Evolutionary conservation across 768 basidiomycete species (phyloP), one percentile per base, ranked within the genome.

Genomic region (Leucocoprinus leucothites): DNA sequence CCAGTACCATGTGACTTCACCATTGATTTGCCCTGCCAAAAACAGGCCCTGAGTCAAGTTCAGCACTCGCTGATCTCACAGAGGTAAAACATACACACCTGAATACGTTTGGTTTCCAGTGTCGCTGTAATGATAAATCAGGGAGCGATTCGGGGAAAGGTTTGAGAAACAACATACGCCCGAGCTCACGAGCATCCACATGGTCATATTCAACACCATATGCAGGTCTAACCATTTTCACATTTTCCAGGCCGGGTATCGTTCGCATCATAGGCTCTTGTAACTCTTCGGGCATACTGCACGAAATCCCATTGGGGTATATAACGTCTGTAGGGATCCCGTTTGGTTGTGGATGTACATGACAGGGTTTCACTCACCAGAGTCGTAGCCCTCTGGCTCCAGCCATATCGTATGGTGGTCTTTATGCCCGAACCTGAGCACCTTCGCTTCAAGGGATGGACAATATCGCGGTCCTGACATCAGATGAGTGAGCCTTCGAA

Each of bases 181-280:
- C 73, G 35, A 96, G 77, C 60, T 94, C 93, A 19, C 90, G 74
- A 8, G 94, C 87, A 71, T 96, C 92, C 9, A 96, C 77, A 63
- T 91, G 85, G 64, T 96, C 94, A 60, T 96, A 96, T 66, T 96
- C 92, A 28, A 96, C 91, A 2, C 94, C 94, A 70, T 95, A 96
- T 0, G 91, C 94, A 1, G 93, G 93, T 60, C 79, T 73, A 3
- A 90, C 80, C 78, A 96, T 88, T 63, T 86, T 82, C 25, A 87
- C 94, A 24, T 87, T 85, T 69, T 94, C 91, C 24, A 96, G 72
- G 0, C 94, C 94, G 1, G 84, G 85, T 36, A 96, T 84, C 0
- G 91, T 91, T 11, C 86, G 84, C 71, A 95, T 82, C 82, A 96
- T 84, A 3, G 77, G 67, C 61, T 90, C 85, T 67, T 96, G 94